Evolutionary conservation across 2,329 filamentous ascomycete genomes (phyloP), one percentile per base, ranked within the genome.

Genomic region (Domatiomyces catenatus): DNA sequence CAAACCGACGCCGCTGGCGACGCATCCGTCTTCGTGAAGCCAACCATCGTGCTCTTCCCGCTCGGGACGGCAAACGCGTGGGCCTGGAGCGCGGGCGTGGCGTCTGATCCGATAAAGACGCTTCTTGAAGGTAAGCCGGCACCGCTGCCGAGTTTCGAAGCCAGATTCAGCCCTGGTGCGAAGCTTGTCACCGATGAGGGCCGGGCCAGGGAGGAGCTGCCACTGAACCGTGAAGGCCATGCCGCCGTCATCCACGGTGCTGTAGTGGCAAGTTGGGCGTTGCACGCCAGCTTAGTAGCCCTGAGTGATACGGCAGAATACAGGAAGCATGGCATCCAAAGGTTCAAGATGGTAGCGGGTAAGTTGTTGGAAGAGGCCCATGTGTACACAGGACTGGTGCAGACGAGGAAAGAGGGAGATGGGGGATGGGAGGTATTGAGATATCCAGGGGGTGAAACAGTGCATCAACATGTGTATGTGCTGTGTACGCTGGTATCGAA

Each of bases 291-390:
- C 43, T 75, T 96, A 2, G 87, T 96, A 19, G 88, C 86, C 59
- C 88, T 95, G 69, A 92, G 85, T 65, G 90, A 96, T 65, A 93
- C 89, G 0, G 71, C 77, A 0, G 83, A 80, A 56, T 90, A 90
- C 66, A 82, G 90, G 54, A 77, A 79, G 57, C 81, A 84, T 61
- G 90, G 90, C 10, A 73, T 74, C 28, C 78, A 83, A 62, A 76
- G 90, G 18, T 96, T 96, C 67, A 76, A 81, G 51, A 86, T 94
- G 77, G 88, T 87, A 0, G 89, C 87, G 0, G 75, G 80, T 48
- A 81, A 87, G 59, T 75, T 90, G 6, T 42, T 58, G 26, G 50
- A 51, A 42, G 55, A 60, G 17, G 47, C 36, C 15, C 58, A 60
- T 50, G 20, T 63, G 1, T 85, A 83, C 60, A 65, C 63, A 28